Base-by-base conservation (phyloP, 495 filamentous ascomycete genomes). In the Achaetomiella virescens region DNA sequence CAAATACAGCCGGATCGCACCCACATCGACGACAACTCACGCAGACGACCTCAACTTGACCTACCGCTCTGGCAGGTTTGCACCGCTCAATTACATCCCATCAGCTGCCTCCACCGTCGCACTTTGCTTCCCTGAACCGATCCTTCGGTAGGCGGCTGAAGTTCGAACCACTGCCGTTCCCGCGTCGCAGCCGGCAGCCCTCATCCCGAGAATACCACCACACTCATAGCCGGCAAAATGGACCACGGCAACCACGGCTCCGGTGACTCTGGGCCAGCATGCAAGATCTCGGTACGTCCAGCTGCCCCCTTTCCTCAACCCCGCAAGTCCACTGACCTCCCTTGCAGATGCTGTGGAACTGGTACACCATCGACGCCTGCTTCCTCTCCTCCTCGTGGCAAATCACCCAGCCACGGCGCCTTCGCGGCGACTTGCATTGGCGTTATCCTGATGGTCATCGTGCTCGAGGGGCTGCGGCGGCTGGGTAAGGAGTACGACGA, bases 351-450 rank as follows among this genome's bases (percentile, higher is more conserved):
- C 68, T 79, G 44, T 82, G 79, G 79, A 81, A 81, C 66, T 82
- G 79, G 79, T 70, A 78, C 64, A 80, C 75, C 0, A 67, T 80
- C 59, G 76, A 80, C 53, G 56, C 76, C 45, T 80, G 73, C 67
- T 78, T 82, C 65, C 62, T 81, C 44, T 59, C 77, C 11, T 61
- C 61, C 12, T 68, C 69, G 11, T 82, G 78, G 79, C 67, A 73
- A 20, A 72, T 80, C 58, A 70, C 60, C n/a, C 17, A 70, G 60
- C 45, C 48, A 69, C 10, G 77, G 76, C 59, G 70, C 72, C 60
- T 81, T 83, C 56, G 80, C 80, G 7, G 78, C 71, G 20, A 75
- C 78, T n/a, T 82, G 80, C 67, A 78, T 83, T 65, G 80, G 80
- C 49, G 75, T 81, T 29, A 69, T 81, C 48, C 61, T 81, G 14